phyloP scores from a whole-genome alignment of 2,329 filamentous ascomycete species.

The Ilyonectria mors-panacis region DNA sequence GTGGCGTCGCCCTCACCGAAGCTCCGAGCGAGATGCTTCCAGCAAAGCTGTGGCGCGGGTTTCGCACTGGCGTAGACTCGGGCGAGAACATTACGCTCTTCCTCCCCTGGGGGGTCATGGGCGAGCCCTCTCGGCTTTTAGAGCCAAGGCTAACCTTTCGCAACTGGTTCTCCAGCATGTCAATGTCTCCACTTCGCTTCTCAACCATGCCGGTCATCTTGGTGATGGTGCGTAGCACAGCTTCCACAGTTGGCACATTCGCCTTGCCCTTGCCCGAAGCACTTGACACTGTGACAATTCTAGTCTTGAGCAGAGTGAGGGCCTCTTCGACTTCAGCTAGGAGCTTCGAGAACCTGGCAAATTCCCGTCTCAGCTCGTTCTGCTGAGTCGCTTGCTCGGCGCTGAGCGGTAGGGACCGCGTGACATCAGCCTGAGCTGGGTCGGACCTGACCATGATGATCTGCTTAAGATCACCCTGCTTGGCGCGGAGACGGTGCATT shows the following conservation, averaged over 20 bases:
- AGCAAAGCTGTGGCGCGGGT: constrained; percentile 58
- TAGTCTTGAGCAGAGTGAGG: constrained; percentile 83
- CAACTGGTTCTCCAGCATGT: constrained; percentile 90
- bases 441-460: constrained; percentile 80
- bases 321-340: constrained; percentile 86
- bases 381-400: constrained; percentile 89
- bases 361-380: constrained; percentile 84
- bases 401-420: constrained; percentile 81
- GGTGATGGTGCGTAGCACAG: constrained; percentile 89
- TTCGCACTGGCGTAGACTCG: constrained; percentile 59
- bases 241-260: constrained; percentile 87
- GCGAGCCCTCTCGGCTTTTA: constrained; percentile 60
- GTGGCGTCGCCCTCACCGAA: constrained; percentile 60
- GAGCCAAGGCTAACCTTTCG: constrained; percentile 75
- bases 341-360: constrained; percentile 79
- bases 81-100: constrained; percentile 60
- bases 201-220: constrained; percentile 96
- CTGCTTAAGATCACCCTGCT: constrained; percentile 84
- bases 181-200: constrained; percentile 90
- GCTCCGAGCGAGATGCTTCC: constrained; percentile 59
- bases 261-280: constrained; percentile 61
- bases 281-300: constrained; percentile 74
- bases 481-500: constrained; percentile 78
- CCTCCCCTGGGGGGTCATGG: constrained; percentile 57
- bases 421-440: constrained; percentile 74